Evolutionary conservation across 352 stramenopile species (phyloP).

Genomic region (Phytophthora vignae): DNA sequence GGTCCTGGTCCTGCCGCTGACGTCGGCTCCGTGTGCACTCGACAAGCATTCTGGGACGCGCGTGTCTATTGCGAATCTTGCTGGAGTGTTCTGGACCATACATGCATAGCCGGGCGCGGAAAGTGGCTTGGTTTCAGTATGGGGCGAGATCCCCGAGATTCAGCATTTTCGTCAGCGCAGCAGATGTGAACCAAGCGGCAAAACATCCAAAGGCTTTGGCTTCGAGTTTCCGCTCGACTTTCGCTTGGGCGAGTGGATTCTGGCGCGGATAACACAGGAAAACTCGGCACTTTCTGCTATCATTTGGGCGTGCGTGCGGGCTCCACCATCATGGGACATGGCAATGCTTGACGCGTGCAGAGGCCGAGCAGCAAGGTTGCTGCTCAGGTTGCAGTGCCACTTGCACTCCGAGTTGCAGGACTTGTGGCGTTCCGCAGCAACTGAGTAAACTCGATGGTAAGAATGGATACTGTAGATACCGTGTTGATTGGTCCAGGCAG

Average conservation of each 20-base stretch:
- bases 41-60: constrained; percentile 26
- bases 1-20: constrained; percentile 10
- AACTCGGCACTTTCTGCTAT: constrained; percentile 26
- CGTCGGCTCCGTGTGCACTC: constrained; percentile 2
- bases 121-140: constrained; percentile 29
- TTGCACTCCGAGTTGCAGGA: neutral
- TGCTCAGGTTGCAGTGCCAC: constrained; percentile 9
- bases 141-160: constrained; percentile 11
- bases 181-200: constrained; percentile 16
- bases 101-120: constrained; percentile 15
- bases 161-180: constrained; percentile 8
- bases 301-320: constrained; percentile 23
- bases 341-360: neutral
- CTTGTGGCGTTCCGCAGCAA: neutral
- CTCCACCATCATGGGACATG: constrained; percentile 33
- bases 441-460: neutral
- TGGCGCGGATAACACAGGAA: neutral
- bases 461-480: neutral
- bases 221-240: neutral
- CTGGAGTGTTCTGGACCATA: constrained; percentile 9
- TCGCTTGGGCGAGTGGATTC: constrained; percentile 7
- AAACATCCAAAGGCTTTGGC: neutral
- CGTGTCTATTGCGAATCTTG: constrained; percentile 33
- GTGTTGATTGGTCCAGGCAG: neutral
- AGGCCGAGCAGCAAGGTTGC: constrained; percentile 11